Evolutionary conservation across 2,329 filamentous ascomycete genomes (phyloP).

Genomic region (Epichloe typhina): DNA sequence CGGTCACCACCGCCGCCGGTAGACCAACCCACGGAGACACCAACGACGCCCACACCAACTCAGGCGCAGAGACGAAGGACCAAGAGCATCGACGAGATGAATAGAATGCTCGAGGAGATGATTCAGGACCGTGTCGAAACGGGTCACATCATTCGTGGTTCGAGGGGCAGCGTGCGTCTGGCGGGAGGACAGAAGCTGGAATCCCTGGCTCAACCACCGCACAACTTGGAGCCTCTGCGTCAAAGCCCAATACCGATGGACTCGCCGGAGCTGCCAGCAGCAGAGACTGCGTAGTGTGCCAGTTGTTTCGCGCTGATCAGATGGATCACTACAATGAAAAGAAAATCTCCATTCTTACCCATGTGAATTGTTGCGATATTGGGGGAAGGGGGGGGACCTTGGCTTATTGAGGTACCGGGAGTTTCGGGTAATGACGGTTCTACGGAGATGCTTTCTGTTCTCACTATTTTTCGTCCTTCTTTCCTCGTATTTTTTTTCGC

Average conservation of each 20-base stretch:
- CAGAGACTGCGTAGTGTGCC: conserved; percentile 13
- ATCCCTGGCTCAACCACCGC: conserved; percentile 19
- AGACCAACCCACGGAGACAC: conserved; percentile 6
- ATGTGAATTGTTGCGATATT: neutral
- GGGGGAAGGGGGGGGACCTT: neutral
- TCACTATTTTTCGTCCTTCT: neutral
- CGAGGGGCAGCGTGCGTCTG: conserved; percentile 53
- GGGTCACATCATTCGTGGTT: conserved; percentile 55
- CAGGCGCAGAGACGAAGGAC: conserved; percentile 35
- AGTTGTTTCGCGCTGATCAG: neutral
- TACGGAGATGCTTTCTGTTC: conserved; percentile 4
- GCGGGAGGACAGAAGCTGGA: conserved; percentile 31
- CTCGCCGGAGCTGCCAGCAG: conserved; percentile 12
- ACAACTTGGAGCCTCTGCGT: conserved; percentile 26
- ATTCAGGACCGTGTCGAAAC: conserved; percentile 76
- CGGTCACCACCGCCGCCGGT: conserved; percentile 15
- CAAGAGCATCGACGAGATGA: conserved; percentile 82
- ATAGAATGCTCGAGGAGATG: conserved; percentile 89
- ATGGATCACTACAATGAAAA: neutral
- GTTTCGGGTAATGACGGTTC: conserved; percentile 7
- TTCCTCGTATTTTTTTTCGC: neutral
- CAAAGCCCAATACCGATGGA: conserved; percentile 21
- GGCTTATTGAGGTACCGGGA: conserved; percentile 2
- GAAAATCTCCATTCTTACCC: too few relatives aligned
- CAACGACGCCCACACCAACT: conserved; percentile 12